Evolutionary conservation across 345 rosid species (phyloP), one percentile per base, ranked within the genome.

Genomic region (Populus alba): DNA sequence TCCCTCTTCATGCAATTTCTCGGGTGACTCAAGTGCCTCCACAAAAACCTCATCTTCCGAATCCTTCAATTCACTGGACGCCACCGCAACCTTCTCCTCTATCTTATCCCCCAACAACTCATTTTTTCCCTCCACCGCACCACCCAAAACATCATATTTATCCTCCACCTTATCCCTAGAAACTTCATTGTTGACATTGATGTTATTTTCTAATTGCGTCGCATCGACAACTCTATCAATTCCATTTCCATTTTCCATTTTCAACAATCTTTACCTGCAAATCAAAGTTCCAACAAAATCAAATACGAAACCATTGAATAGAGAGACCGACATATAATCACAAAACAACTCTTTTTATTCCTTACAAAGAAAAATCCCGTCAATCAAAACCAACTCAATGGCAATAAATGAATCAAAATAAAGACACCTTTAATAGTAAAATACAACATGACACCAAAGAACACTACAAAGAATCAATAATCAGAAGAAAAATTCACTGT

Each of bases 231-330:
- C 49, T 62, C 77, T 73, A 71, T 83, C 87, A 66, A 35, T 73
- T 71, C 81, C 88, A 77, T 85, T 73, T 71, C 81, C 88, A 77
- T 85, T 88, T 80, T 93, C 98, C 96, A 94, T 94, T 81, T 73
- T 80, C 29, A 35, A 66, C 9, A 7, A 31, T 38, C 39, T 33
- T 65, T 29, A 37, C 81, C 77, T 72, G 80, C 81, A 63, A 87
- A 82, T 41, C 91, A 90, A 83, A 85, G 70, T 77, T 77, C 81
- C 82, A 81, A 72, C 22, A 79, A 81, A 78, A 68, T 55, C 68
- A 74, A 55, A 66, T 31, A 27, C 71, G 62, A 62, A 62, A 45
- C 53, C 5, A 72, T 78, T 51, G 10, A 22, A 18, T 59, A 4
- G 6, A 18, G 49, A 12, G 15, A 43, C 49, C 12, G 15, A 43